Percentiles rank a stretch among this genome's conserved stretches.
Conservation (phyloP, 2,329 filamentous ascomycete species). For the Balansia obtecta region DNA sequence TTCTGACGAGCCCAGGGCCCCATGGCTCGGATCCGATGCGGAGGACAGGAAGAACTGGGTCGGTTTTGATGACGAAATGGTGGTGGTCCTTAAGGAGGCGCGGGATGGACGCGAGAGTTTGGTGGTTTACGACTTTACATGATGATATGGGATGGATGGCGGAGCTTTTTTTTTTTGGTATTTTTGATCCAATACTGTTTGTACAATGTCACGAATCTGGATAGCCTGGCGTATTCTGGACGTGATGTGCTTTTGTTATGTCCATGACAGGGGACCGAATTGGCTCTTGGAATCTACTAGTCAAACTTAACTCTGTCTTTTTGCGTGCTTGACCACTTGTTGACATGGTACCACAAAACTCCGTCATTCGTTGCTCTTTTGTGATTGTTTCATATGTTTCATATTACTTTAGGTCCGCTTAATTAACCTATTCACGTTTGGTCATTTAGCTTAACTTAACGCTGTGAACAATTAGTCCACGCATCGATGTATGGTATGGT, state of each 20-base stretch:
- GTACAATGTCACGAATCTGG: not conserved
- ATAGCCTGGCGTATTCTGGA: not conserved
- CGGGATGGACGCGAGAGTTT: conserved; percentile 56
- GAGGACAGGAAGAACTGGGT: conserved; percentile 52
- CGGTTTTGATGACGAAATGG: conserved; percentile 83
- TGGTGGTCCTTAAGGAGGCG: conserved; percentile 71
- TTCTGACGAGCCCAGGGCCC: not conserved
- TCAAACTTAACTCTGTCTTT: too few relatives aligned
- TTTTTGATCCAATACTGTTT: not conserved
- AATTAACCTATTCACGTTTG: too few relatives aligned
- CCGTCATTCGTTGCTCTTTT: too few relatives aligned
- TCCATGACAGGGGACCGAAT: not conserved
- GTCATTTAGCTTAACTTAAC: too few relatives aligned
- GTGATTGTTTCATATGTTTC: too few relatives aligned
- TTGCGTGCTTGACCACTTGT: too few relatives aligned
- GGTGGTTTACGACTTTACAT: conserved; percentile 77
- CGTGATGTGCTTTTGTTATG: not conserved
- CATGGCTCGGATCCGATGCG: conserved; percentile 14
- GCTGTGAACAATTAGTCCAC: too few relatives aligned
- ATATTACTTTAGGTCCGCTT: too few relatives aligned
- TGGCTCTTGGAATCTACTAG: not conserved
- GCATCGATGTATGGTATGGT: too few relatives aligned
- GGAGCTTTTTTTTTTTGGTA: not conserved
- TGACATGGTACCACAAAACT: too few relatives aligned
- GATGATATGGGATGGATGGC: not conserved